phyloP scores from a whole-genome alignment of 1,284 basidiomycete genomes.

The Boletus sp. region DNA sequence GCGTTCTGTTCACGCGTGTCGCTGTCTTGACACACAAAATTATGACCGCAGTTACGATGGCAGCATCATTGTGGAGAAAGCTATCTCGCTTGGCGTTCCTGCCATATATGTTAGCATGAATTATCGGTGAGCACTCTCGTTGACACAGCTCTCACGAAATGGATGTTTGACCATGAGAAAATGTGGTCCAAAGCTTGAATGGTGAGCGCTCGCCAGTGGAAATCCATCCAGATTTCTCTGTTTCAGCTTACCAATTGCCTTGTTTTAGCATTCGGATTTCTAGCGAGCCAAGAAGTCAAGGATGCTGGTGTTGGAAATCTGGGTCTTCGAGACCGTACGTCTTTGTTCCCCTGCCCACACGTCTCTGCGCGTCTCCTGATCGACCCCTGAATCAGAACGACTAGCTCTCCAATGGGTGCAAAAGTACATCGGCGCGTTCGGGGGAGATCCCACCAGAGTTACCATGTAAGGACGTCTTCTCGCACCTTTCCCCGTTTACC shows the following conservation, averaged over 20 bases:
- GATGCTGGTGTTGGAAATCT: slow-evolving; percentile 51
- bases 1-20: neutral
- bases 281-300: slow-evolving; percentile 48
- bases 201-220: slow-evolving; percentile 26
- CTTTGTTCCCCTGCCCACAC: neutral
- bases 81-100: slow-evolving; percentile 27
- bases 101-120: slow-evolving; percentile 37
- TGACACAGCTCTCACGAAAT: neutral
- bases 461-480: slow-evolving; percentile 31
- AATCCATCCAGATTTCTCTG: neutral
- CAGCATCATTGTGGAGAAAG: slow-evolving; percentile 22
- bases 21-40: neutral
- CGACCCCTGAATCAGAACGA: slow-evolving; percentile 16
- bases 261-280: slow-evolving; percentile 42
- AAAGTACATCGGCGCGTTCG: slow-evolving; percentile 44
- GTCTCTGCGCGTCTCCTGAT: too few relatives aligned
- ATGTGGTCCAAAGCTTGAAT: slow-evolving; percentile 12
- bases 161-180: neutral
- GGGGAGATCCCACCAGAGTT: slow-evolving; percentile 43
- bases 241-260: too few relatives aligned
- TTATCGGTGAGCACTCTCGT: slow-evolving; percentile 28
- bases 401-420: slow-evolving; percentile 47
- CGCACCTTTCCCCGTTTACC: neutral
- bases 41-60: slow-evolving; percentile 25
- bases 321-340: slow-evolving; percentile 51